These are phyloP conservation scores for Striga hermonthica DNA, from an alignment of 305 asterid genomes.

Conservation along the genomic window DNA sequence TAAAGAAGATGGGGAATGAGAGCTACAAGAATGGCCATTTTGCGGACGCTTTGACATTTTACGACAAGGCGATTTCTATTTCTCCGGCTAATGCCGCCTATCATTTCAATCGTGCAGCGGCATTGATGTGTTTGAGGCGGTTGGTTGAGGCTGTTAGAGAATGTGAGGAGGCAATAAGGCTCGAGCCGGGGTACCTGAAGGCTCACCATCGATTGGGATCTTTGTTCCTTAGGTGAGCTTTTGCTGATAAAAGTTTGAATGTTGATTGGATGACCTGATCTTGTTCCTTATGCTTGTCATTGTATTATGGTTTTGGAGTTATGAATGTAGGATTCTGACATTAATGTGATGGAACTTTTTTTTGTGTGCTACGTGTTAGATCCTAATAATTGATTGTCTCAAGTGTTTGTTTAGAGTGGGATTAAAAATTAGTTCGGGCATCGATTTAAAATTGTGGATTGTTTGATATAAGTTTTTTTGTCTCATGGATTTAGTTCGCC, in stretches of 20 bases:
- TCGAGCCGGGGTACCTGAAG: conserved; percentile 72
- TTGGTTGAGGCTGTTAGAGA: conserved; percentile 64
- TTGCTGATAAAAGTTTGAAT: conserved; percentile 18
- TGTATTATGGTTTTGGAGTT: conserved; percentile 11
- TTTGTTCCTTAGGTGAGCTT: conserved; percentile 76
- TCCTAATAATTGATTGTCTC: conserved; percentile 19
- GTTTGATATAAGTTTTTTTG: conserved; percentile 5
- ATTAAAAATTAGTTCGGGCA: conserved; percentile 15
- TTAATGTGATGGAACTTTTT: conserved; percentile 19
- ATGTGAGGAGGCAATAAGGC: conserved; percentile 76
- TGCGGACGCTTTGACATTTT: conserved; percentile 57
- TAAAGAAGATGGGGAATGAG: conserved; percentile 76
- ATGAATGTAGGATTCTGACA: conserved; percentile 16
- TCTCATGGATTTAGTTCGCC: conserved; percentile 35
- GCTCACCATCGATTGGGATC: conserved; percentile 91
- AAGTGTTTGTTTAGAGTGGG: conserved; percentile 4
- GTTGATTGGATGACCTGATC: conserved; percentile 2
- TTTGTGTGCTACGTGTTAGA: conserved; percentile 16
- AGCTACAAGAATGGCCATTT: conserved; percentile 55
- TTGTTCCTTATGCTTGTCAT: neutral
- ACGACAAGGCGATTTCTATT: conserved; percentile 70
- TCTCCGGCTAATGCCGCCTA: conserved; percentile 65
- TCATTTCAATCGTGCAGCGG: conserved; percentile 76
- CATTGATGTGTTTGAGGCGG: conserved; percentile 58
- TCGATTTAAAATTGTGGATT: conserved; percentile 27